Conservation (phyloP, 306 rosid genomes). For the Glycine latifolia region DNA sequence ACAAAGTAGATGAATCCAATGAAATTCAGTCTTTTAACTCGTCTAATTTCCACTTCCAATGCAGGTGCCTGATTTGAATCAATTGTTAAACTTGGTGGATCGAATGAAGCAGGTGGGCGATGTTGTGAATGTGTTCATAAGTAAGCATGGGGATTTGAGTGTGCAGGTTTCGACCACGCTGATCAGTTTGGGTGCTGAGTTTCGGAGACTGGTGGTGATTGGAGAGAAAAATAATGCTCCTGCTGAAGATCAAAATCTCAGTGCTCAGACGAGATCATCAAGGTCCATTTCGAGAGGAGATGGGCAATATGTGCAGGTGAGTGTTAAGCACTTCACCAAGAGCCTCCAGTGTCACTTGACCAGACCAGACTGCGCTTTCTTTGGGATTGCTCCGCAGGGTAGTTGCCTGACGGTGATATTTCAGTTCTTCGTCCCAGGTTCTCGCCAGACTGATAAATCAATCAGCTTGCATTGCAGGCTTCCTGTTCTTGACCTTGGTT, state of each 20-base stretch:
- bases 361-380: slow-evolving; percentile 97
- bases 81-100: slow-evolving; percentile 88
- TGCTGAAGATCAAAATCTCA: slow-evolving; percentile 72
- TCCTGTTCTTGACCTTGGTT: slow-evolving; percentile 82
- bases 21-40: background rate
- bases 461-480: slow-evolving; percentile 96
- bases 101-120: slow-evolving; percentile 91
- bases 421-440: slow-evolving; percentile 74
- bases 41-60: background rate
- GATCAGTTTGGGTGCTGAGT: slow-evolving; percentile 91
- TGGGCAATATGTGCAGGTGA: slow-evolving; percentile 88
- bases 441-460: slow-evolving; percentile 85
- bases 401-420: slow-evolving; percentile 81
- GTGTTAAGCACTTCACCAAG: slow-evolving; percentile 91
- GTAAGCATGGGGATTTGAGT: slow-evolving; percentile 82
- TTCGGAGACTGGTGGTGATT: slow-evolving; percentile 72
- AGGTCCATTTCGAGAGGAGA: slow-evolving; percentile 80
- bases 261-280: slow-evolving; percentile 75
- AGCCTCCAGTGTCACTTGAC: slow-evolving; percentile 89
- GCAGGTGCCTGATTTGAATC: slow-evolving; percentile 81
- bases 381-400: slow-evolving; percentile 83
- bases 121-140: slow-evolving; percentile 72
- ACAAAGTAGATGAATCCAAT: background rate
- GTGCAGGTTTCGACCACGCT: slow-evolving; percentile 80
- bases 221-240: slow-evolving; percentile 82